Percentiles rank a stretch among this genome's conserved stretches.
phyloP scores from a whole-genome alignment of 257 asterid species.

The Solanum infundibuliforme region DNA sequence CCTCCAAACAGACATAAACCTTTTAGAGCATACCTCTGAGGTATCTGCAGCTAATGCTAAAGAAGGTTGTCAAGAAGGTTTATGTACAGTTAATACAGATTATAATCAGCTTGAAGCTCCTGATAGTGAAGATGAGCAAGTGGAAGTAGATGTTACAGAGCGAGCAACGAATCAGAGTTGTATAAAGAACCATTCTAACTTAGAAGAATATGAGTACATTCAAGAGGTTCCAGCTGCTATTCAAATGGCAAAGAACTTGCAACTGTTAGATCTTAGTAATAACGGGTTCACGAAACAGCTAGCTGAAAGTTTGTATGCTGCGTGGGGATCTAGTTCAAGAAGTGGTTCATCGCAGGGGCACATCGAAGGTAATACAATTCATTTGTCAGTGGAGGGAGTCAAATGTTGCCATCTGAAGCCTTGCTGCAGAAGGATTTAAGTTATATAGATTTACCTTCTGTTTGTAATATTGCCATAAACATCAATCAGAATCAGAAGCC shows the following conservation, averaged over 20 bases:
- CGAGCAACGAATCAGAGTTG: slow-evolving; percentile 9
- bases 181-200: slow-evolving; percentile 1
- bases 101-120: slow-evolving; percentile 50
- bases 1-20: slow-evolving; percentile 1
- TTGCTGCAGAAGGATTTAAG: slow-evolving; percentile 64
- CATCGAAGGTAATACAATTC: slow-evolving; percentile 31
- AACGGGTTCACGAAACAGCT: slow-evolving; percentile 45
- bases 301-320: slow-evolving; percentile 23
- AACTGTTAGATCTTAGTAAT: slow-evolving; percentile 54
- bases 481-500: background rate
- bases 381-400: slow-evolving; percentile 51
- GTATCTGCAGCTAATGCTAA: slow-evolving; percentile 5
- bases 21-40: background rate
- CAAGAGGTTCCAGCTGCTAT: slow-evolving; percentile 38
- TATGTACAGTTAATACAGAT: slow-evolving; percentile 5
- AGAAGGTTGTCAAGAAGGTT: slow-evolving; percentile 12
- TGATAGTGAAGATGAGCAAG: slow-evolving; percentile 68
- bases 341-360: slow-evolving; percentile 40
- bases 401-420: slow-evolving; percentile 54
- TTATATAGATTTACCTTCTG: background rate
- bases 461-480: background rate
- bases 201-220: slow-evolving; percentile 20
- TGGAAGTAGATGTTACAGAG: slow-evolving; percentile 11
- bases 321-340: slow-evolving; percentile 61
- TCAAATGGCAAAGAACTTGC: slow-evolving; percentile 30